Evolutionary conservation across 352 stramenopile species (phyloP).

Genomic region (Pythium apleroticum): DNA sequence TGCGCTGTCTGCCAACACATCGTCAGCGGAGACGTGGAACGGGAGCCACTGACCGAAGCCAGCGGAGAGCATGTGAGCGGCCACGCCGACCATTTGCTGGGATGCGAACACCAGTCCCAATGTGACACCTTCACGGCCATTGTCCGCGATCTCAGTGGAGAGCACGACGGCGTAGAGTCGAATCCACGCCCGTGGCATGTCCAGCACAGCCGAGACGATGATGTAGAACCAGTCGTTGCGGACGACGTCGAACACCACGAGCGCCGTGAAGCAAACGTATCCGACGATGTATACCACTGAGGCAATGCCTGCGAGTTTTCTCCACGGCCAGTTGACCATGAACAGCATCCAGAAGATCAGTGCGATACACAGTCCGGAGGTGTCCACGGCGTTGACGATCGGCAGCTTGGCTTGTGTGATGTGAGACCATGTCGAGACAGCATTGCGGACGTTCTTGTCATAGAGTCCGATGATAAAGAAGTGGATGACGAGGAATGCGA

Average conservation of each 20-base stretch:
- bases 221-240: slow-evolving; percentile 48
- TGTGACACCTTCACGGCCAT: slow-evolving; percentile 51
- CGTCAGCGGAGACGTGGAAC: slow-evolving; percentile 14
- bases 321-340: slow-evolving; percentile 44
- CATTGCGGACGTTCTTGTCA: slow-evolving; percentile 36
- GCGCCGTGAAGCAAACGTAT: slow-evolving; percentile 32
- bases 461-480: slow-evolving; percentile 39
- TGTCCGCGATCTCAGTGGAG: slow-evolving; percentile 53
- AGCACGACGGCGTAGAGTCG: slow-evolving; percentile 41
- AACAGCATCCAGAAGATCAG: slow-evolving; percentile 43
- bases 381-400: slow-evolving; percentile 31
- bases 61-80: slow-evolving; percentile 29
- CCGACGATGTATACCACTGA: slow-evolving; percentile 31
- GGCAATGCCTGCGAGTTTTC: slow-evolving; percentile 32
- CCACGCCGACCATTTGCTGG: slow-evolving; percentile 38
- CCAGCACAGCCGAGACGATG: slow-evolving; percentile 28
- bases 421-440: slow-evolving; percentile 38
- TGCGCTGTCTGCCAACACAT: slow-evolving; percentile 7
- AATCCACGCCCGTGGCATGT: slow-evolving; percentile 42
- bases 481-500: slow-evolving; percentile 48
- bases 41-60: slow-evolving; percentile 31
- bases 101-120: slow-evolving; percentile 53
- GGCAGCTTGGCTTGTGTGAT: slow-evolving; percentile 26
- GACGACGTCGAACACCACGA: slow-evolving; percentile 38
- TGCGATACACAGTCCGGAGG: slow-evolving; percentile 30